Conservation (phyloP, 2,329 filamentous ascomycete species). For the Leptographium procerum region DNA sequence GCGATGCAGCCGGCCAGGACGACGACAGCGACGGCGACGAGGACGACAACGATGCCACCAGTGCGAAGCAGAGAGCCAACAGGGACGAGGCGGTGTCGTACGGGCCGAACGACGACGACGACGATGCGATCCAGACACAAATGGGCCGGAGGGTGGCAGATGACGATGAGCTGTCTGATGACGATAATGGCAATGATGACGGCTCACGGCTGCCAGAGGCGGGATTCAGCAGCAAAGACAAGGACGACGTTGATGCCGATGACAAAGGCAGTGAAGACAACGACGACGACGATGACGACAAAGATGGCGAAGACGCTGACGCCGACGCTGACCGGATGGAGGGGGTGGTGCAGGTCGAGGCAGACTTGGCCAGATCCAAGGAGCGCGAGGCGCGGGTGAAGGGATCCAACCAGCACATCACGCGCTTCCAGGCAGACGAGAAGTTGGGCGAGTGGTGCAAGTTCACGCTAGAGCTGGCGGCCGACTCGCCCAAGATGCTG, state of each 20-base stretch:
- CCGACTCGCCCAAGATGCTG: slow-evolving; percentile 74
- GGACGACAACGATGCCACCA: slow-evolving; percentile 69
- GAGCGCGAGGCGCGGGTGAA: slow-evolving; percentile 54
- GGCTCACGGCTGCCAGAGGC: slow-evolving; percentile 31
- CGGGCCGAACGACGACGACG: slow-evolving; percentile 85
- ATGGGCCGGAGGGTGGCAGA: slow-evolving; percentile 47
- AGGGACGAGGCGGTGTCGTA: slow-evolving; percentile 77
- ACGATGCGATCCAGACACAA: slow-evolving; percentile 59
- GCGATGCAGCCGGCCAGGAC: slow-evolving; percentile 34
- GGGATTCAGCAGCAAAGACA: slow-evolving; percentile 7
- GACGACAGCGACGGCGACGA: slow-evolving; percentile 54
- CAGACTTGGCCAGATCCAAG: slow-evolving; percentile 21
- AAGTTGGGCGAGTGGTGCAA: slow-evolving; percentile 61
- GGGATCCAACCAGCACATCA: slow-evolving; percentile 53
- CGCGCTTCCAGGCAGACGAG: slow-evolving; percentile 71
- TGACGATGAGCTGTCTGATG: slow-evolving; percentile 41
- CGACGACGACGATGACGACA: slow-evolving; percentile 17
- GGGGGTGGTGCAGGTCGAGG: slow-evolving; percentile 12
- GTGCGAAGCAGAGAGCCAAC: slow-evolving; percentile 63
- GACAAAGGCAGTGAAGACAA: slow-evolving; percentile 22
- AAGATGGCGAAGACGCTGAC: slow-evolving; percentile 15
- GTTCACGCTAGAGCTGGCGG: slow-evolving; percentile 73
- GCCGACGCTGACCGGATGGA: slow-evolving; percentile 21
- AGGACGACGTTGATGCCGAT: slow-evolving; percentile 12
- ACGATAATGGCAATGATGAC: slow-evolving; percentile 40